Conservation (phyloP, 2,329 filamentous ascomycete genomes). For the Fusarium sp. region DNA sequence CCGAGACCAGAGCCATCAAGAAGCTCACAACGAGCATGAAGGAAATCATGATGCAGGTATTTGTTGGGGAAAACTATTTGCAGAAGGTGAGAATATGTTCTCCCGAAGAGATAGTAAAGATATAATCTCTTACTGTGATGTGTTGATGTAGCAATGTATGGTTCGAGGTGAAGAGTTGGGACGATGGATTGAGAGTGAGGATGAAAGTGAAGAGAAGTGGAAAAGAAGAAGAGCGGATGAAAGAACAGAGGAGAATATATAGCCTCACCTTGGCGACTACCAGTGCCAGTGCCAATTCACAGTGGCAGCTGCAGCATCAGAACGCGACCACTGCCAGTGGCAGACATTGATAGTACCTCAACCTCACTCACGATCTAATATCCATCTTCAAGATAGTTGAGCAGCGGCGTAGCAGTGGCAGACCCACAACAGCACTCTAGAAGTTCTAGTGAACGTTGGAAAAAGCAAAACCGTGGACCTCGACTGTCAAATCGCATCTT, state of each 20-base stretch:
- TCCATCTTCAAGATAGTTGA: background rate
- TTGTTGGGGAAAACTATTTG: background rate
- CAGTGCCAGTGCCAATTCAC: background rate
- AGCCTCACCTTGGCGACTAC: background rate
- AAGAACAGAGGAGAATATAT: background rate
- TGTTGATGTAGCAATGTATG: background rate
- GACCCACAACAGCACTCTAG: slow-evolving; percentile 3
- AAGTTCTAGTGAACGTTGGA: background rate
- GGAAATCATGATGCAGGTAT: slow-evolving; percentile 5
- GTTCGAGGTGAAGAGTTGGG: background rate
- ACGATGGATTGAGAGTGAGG: background rate
- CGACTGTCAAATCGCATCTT: background rate
- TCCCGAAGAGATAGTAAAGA: background rate
- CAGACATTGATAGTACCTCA: background rate
- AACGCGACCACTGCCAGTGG: background rate
- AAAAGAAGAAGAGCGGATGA: background rate
- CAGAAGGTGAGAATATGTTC: slow-evolving; percentile 1
- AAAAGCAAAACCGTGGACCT: slow-evolving; percentile 18
- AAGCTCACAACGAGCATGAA: slow-evolving; percentile 3
- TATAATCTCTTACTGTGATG: background rate
- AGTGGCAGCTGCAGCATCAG: background rate
- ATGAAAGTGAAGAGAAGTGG: background rate
- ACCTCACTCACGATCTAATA: slow-evolving; percentile 3
- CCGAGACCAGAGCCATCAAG: slow-evolving; percentile 1
- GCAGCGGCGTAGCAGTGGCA: background rate